Base-by-base conservation (phyloP, 768 basidiomycete genomes). In the Crepidotus variabilis region DNA sequence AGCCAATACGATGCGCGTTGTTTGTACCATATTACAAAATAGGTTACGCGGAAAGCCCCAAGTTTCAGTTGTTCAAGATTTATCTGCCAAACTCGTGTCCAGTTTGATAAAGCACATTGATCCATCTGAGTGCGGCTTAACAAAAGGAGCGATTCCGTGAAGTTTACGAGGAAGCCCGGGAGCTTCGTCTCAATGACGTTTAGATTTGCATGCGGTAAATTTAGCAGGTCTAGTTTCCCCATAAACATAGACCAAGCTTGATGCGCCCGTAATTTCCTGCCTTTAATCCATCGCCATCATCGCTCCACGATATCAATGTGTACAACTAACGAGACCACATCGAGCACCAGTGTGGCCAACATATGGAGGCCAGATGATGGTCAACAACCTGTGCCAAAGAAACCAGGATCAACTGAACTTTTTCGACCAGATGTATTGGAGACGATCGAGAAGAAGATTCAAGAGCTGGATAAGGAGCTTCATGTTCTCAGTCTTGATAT, bases 401-500 rank as follows among this genome's bases (percentile, higher is more conserved):
- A 65, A 47, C 73, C 75, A 18, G 67, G 67, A 18, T 65, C 60
- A 16, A 64, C 62, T 18, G 65, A 67, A 34, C 61, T 87, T 11
- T 84, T 79, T 61, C 73, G 80, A 33, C 80, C 81, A 1, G 85
- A 88, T 50, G 76, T 88, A 9, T 69, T 87, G 39, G 69, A 81
- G 55, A 78, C 78, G n/a, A 86, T 90, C 46, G 84, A 85, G 57
- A 64, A 71, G 14, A 77, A 75, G 55, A 79, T 92, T 35, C 70
- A 72, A 51, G 73, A 68, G 20, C 70, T 88, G n/a, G 76, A 83
- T 58, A 66, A 68, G 0, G 83, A 85, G 47, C 69, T 92, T 52
- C 75, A 83, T 53, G 69, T 62, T 33, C 70, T 92, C n/a, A 91
- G 88, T 65, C 69, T 88, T 28, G 85, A 88, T 63, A 89, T 93